phyloP scores from a whole-genome alignment of 2,329 filamentous ascomycete species.

The Penicillium sp. region DNA sequence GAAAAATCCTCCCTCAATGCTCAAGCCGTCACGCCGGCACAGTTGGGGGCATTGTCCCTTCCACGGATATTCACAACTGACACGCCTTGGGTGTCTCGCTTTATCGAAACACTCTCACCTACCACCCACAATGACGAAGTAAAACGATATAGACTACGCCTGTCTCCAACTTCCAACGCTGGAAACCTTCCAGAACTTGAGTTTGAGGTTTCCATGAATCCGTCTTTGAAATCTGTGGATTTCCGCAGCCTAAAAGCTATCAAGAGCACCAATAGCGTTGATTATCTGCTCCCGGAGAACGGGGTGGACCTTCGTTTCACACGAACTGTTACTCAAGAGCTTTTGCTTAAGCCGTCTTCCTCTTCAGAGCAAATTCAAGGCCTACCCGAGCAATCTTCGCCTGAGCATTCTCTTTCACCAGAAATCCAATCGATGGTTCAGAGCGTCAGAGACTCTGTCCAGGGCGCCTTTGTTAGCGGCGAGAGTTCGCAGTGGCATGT shows the following conservation, averaged over 20 bases:
- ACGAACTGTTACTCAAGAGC: constrained; percentile 30
- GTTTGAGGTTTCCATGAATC: constrained; percentile 26
- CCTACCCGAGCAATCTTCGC: constrained; percentile 30
- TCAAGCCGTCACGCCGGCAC: constrained; percentile 26
- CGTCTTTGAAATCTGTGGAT: constrained; percentile 12
- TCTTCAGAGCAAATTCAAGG: constrained; percentile 26
- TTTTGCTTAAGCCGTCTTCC: constrained; percentile 17
- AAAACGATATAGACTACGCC: constrained; percentile 29
- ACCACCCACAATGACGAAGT: constrained; percentile 13
- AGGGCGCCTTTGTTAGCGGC: constrained; percentile 19
- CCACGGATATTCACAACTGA: constrained; percentile 34
- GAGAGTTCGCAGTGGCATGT: constrained; percentile 8
- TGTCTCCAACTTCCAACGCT: constrained; percentile 32
- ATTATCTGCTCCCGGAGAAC: constrained; percentile 41
- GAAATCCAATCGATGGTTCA: constrained; percentile 16
- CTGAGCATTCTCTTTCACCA: not conserved
- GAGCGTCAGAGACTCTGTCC: constrained; percentile 24
- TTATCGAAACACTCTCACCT: constrained; percentile 29
- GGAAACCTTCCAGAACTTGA: constrained; percentile 34
- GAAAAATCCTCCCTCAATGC: constrained; percentile 24
- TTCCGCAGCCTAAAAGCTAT: constrained; percentile 33
- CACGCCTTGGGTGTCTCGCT: constrained; percentile 32
- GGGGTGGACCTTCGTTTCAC: constrained; percentile 41
- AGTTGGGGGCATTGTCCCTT: constrained; percentile 31
- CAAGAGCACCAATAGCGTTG: constrained; percentile 30